These are phyloP conservation scores for Trichoderma sp. DNA, from an alignment of 2,329 filamentous ascomycete genomes.

Conservation along the genomic window DNA sequence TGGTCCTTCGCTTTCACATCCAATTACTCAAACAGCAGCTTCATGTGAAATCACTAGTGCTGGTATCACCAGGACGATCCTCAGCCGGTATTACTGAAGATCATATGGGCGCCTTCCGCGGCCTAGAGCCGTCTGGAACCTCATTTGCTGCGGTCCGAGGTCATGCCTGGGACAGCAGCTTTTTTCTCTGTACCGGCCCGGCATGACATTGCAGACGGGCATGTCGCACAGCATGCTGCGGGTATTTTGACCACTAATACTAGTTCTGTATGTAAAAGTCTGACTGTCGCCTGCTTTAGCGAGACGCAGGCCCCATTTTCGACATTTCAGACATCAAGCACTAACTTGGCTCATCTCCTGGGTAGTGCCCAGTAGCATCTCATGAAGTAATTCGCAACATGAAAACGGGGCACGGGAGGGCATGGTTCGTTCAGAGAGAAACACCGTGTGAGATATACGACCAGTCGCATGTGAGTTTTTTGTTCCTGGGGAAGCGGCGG, in stretches of 20 bases:
- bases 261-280: conserved; percentile 7
- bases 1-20: not conserved
- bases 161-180: not conserved
- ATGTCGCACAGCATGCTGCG: conserved; percentile 28
- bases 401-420: not conserved
- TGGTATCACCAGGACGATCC: not conserved
- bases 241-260: not conserved
- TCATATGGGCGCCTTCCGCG: conserved; percentile 7
- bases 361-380: no score
- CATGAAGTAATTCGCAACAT: not conserved
- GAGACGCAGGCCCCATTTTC: conserved; percentile 16
- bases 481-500: conserved; percentile 1
- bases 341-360: not conserved
- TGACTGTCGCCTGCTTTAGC: conserved; percentile 23
- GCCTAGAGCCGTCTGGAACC: not conserved
- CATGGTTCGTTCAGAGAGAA: conserved; percentile 16
- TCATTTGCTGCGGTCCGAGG: conserved; percentile 3
- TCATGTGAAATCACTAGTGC: not conserved
- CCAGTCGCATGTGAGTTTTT: conserved; percentile 4
- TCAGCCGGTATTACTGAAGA: conserved; percentile 1
- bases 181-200: conserved; percentile 20
- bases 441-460: not conserved
- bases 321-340: conserved; percentile 4
- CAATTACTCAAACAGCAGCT: conserved; percentile 2
- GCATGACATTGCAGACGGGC: conserved; percentile 20